Percentiles rank a stretch among this genome's conserved stretches.
Conservation (phyloP, 202 grass and related monocot genomes). For the Cymbopogon flexuosus region DNA sequence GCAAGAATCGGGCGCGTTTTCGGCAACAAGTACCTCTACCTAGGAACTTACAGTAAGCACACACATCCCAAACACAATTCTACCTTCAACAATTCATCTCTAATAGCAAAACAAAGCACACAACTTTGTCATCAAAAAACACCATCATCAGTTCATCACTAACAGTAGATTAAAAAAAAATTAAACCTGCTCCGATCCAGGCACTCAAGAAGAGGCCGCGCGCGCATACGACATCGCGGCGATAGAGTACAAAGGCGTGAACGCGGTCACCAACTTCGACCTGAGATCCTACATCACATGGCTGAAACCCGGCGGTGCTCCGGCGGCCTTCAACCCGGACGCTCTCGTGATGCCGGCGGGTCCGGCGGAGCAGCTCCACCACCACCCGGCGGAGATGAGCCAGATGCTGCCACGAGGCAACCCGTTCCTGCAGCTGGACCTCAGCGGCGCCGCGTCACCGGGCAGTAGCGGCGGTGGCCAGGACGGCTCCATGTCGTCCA, state of each 20-base stretch:
- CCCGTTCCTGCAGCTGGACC: constrained; percentile 13
- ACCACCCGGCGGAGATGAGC: background rate
- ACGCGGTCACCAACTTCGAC: constrained; percentile 58
- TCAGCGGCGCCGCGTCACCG: background rate
- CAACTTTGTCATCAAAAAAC: background rate
- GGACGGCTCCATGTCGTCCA: background rate
- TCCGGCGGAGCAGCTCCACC: background rate
- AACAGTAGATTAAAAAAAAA: background rate
- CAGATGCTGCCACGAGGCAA: constrained; percentile 26
- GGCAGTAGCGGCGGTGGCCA: background rate
- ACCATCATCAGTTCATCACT: too few relatives aligned
- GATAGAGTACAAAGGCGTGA: constrained; percentile 52
- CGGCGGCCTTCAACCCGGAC: constrained; percentile 9
- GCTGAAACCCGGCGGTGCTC: constrained; percentile 40
- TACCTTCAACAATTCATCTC: background rate
- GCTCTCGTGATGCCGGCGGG: background rate
- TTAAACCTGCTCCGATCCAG: background rate
- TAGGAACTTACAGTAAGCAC: constrained; percentile 42
- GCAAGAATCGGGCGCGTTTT: constrained; percentile 54
- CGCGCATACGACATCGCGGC: constrained; percentile 52
- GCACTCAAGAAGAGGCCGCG: constrained; percentile 52
- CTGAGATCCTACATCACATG: constrained; percentile 58
- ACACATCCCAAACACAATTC: background rate
- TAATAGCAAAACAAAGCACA: background rate
- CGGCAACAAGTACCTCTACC: constrained; percentile 56